Evolutionary conservation across 1,139 yeast genomes (phyloP).

Genomic region (Saccharomyces uvarum): DNA sequence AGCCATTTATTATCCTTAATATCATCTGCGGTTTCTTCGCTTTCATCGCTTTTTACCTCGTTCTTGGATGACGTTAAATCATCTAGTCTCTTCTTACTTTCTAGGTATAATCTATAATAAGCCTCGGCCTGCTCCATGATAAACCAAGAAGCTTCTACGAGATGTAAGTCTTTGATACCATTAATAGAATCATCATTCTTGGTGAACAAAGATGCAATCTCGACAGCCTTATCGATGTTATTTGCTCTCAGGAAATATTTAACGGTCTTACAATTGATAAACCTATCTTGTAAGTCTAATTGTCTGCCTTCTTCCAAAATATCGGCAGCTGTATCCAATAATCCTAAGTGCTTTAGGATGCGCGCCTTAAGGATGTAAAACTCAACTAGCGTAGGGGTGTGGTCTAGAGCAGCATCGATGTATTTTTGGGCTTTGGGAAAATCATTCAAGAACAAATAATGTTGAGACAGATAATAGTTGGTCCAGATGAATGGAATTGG

Average conservation of each 20-base stretch:
- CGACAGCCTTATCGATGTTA: constrained; percentile 66
- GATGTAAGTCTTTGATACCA: constrained; percentile 80
- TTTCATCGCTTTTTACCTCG: constrained; percentile 6
- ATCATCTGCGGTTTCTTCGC: constrained; percentile 6
- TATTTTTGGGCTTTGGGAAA: constrained; percentile 45
- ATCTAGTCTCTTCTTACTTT: constrained; percentile 28
- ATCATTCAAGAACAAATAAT: constrained; percentile 51
- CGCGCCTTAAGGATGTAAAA: constrained; percentile 74
- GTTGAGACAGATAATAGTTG: constrained; percentile 73
- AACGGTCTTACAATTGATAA: constrained; percentile 80
- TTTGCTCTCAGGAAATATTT: constrained; percentile 81
- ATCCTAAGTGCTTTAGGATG: constrained; percentile 64
- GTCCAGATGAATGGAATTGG: constrained; percentile 70
- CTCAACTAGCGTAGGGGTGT: constrained; percentile 80
- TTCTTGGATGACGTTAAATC: constrained; percentile 29
- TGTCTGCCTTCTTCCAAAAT: constrained; percentile 64
- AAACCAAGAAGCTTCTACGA: constrained; percentile 91
- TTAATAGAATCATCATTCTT: constrained; percentile 68
- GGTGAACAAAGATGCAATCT: constrained; percentile 70
- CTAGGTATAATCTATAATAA: constrained; percentile 42
- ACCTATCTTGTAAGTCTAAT: constrained; percentile 82
- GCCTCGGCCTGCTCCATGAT: constrained; percentile 81
- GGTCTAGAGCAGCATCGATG: constrained; percentile 59
- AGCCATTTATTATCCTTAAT: constrained; percentile 16
- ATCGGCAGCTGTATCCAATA: constrained; percentile 52